Evolutionary conservation across 306 rosid genomes (phyloP), one percentile per base, ranked within the genome.

Genomic region (Canavalia ensiformis): DNA sequence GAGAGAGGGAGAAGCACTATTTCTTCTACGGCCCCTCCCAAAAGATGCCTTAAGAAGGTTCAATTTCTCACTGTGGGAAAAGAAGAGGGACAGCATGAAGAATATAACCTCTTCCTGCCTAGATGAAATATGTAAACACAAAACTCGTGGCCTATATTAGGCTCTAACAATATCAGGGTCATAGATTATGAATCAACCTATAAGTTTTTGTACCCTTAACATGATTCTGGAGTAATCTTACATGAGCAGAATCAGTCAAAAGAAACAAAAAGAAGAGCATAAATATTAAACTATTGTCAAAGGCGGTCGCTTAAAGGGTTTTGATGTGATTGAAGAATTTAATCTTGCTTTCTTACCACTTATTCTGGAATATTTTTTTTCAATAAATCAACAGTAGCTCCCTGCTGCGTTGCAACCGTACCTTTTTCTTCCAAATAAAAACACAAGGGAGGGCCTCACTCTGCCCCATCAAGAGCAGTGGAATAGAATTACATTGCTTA

Each of bases 281-380:
- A 83, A 74, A 68, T 44, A 73, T 69, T 85, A 87, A 87, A 86
- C 77, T 82, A 78, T 44, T 84, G 82, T 42, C 68, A 74, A 68
- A 85, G 81, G 56, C 49, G 87, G 90, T 89, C 81, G 88, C 91
- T 91, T 89, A 88, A 85, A 92, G 97, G 79, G 75, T 42, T 18
- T 81, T 80, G 88, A 88, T 81, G 85, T 86, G 97, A 91, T 88
- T 29, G 75, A 69, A 84, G 90, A 88, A 91, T 88, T 91, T 89
- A 76, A 92, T 91, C 89, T 91, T 92, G 92, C 97, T 87, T 90
- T 90, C 85, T 84, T 76, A 81, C 91, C 90, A 81, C 88, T 87
- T 84, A 87, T 84, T 87, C 90, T 87, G 72, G 86, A 87, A 84
- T 84, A 76, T 76, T 64, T 47, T 59, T 86, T 79, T 74, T 39